Conservation (phyloP, 1,284 basidiomycete species). For the Sparassis latifolia region DNA sequence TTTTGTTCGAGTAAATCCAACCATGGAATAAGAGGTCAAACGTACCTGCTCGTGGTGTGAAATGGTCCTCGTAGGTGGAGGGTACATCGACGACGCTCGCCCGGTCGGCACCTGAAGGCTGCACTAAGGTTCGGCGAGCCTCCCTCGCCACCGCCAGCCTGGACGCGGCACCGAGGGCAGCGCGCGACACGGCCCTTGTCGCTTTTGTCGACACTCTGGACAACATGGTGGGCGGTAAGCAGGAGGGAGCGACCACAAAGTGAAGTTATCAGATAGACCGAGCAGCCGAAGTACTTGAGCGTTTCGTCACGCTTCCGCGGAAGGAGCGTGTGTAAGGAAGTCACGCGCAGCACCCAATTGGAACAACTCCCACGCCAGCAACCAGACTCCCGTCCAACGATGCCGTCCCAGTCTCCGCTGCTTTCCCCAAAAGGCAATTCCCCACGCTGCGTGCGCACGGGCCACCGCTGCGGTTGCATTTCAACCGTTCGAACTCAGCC, state of each 20-base stretch:
- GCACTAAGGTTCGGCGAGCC: slow-evolving; percentile 49
- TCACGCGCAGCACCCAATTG: too few species aligned
- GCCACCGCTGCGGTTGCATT: slow-evolving; percentile 12
- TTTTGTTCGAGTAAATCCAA: neutral
- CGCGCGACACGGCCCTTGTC: slow-evolving; percentile 33
- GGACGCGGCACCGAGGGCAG: slow-evolving; percentile 19
- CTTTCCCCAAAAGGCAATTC: neutral
- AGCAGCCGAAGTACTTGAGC: too few species aligned
- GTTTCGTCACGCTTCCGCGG: too few species aligned
- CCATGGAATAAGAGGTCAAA: neutral
- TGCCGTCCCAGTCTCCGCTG: neutral
- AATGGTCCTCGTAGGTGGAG: slow-evolving; percentile 63
- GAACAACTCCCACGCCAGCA: too few species aligned
- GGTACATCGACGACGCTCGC: slow-evolving; percentile 77
- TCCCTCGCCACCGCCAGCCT: slow-evolving; percentile 13
- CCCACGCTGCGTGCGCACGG: slow-evolving; percentile 21
- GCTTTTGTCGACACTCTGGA: slow-evolving; percentile 46
- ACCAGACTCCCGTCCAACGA: too few species aligned
- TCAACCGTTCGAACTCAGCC: slow-evolving; percentile 16
- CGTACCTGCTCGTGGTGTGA: slow-evolving; percentile 67
- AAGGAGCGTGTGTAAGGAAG: too few species aligned
- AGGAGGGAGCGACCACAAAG: slow-evolving; percentile 4
- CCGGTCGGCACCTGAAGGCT: slow-evolving; percentile 73
- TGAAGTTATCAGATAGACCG: slow-evolving; percentile 25
- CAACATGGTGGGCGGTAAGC: slow-evolving; percentile 39